phyloP scores from a whole-genome alignment of 768 basidiomycete genomes.

The Pisolithus tinctorius region DNA sequence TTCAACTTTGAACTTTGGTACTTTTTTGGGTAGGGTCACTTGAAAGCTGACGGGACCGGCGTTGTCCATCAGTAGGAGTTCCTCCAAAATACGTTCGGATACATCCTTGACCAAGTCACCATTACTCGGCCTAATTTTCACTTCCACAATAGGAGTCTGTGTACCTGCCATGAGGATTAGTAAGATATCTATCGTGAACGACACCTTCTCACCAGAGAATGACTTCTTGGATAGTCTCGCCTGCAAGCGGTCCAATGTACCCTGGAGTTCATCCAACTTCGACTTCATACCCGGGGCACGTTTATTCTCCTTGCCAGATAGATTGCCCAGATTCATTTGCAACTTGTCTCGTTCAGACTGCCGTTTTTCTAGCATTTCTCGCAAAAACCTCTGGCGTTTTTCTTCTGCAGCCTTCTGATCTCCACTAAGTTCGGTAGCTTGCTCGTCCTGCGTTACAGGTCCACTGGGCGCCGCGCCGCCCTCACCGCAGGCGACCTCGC shows the following conservation, averaged over 20 bases:
- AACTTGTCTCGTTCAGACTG: slow-evolving; percentile 5
- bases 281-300: slow-evolving; percentile 5
- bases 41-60: slow-evolving; percentile 13
- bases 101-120: slow-evolving; percentile 2
- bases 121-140: not conserved
- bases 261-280: slow-evolving; percentile 13
- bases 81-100: slow-evolving; percentile 6
- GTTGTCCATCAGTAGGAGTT: slow-evolving; percentile 11
- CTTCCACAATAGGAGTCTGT: not conserved
- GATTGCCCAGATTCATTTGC: not conserved
- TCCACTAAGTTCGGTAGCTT: slow-evolving; percentile 11
- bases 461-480: slow-evolving; percentile 7
- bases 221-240: slow-evolving; percentile 13
- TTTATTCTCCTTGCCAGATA: not conserved
- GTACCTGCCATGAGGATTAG: slow-evolving; percentile 10
- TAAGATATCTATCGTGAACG: not conserved
- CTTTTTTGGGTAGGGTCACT: slow-evolving; percentile 2
- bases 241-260: slow-evolving; percentile 5
- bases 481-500: slow-evolving; percentile 10
- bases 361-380: slow-evolving; percentile 10
- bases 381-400: slow-evolving; percentile 17
- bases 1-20: not conserved
- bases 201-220: slow-evolving; percentile 13
- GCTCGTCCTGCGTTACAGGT: slow-evolving; percentile 12
- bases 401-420: slow-evolving; percentile 17